Percentiles rank a stretch among this genome's conserved stretches.
Conservation (phyloP, 2,329 filamentous ascomycete genomes). For the Colletotrichum cereale region DNA sequence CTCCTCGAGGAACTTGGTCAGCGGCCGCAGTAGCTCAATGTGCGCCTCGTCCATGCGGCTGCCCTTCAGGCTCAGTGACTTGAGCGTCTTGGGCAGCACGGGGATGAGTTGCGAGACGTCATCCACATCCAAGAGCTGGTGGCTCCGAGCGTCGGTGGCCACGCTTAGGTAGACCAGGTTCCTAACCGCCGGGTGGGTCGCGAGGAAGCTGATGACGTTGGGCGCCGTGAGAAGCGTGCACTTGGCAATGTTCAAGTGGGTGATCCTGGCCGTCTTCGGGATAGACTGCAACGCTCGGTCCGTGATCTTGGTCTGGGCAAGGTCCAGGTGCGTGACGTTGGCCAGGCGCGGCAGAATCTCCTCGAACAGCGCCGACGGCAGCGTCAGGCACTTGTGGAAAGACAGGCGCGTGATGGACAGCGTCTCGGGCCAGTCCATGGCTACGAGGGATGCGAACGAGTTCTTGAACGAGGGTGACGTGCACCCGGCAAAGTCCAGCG, state of each 20-base stretch:
- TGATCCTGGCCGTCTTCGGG: constrained; percentile 77
- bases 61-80: constrained; percentile 81
- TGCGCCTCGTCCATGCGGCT: constrained; percentile 77
- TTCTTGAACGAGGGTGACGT: constrained; percentile 76
- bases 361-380: constrained; percentile 77
- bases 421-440: constrained; percentile 63
- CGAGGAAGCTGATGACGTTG: constrained; percentile 77
- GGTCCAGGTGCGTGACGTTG: constrained; percentile 80
- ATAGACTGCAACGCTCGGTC: constrained; percentile 78
- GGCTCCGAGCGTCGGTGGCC: constrained; percentile 77
- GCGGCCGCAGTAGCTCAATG: constrained; percentile 70
- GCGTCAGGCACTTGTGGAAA: constrained; percentile 81
- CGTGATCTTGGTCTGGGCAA: constrained; percentile 83
- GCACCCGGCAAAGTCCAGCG: constrained; percentile 83
- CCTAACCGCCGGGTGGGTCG: constrained; percentile 76
- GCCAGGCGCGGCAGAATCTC: constrained; percentile 77
- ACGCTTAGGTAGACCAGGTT: constrained; percentile 80
- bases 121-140: constrained; percentile 76
- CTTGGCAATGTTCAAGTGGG: constrained; percentile 82
- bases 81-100: constrained; percentile 73
- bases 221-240: constrained; percentile 77
- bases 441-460: constrained; percentile 69
- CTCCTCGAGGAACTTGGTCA: constrained; percentile 82
- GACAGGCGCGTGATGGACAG: constrained; percentile 77
- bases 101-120: constrained; percentile 76